Evolutionary conservation across 2,329 filamentous ascomycete species (phyloP), one percentile per base, ranked within the genome.

Genomic region (Onygenales sp.): DNA sequence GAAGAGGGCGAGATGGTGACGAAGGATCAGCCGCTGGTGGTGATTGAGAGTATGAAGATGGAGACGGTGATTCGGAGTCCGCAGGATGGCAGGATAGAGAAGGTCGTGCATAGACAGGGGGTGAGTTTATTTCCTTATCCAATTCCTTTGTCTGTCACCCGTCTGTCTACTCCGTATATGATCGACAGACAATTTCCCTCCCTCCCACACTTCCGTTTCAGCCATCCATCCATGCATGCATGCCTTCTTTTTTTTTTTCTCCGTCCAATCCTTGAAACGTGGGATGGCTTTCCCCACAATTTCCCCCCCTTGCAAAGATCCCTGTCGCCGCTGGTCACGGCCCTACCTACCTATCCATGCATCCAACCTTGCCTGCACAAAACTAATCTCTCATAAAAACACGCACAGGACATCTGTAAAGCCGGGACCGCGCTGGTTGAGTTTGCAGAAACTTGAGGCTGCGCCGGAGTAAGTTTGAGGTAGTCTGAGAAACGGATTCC

Each of bases 11-110:
- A 95, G 58, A 72, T 71, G 46, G 93, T 98, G 13, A 83, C 84
- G 66, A 94, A 92, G 73, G 91, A 92, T 45, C 84, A 92, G 54
- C 83, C 89, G 6, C 74, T 98, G 54, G 88, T 97, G 10, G 90
- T 97, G 74, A 90, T 91, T 63, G 87, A 91, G 71, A 90, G 86
- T 55, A 91, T 91, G 87, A 91, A 91, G 76, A 91, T 91, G 87
- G 87, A 91, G 67, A 91, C 87, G 1, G 84, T 90, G 1, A 90
- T 91, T 61, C 79, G 87, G 56, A 88, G 86, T 51, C 87, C 87
- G 7, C 85, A 88, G 58, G 79, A 82, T 55, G 87, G 87, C 6
- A 74, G 83, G 0, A 79, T 91, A 57, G 84, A 86, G 67, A 85
- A 82, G 66, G 71, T 91, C 54, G 85, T 86, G 41, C 86, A 90